Base-by-base conservation (phyloP, 805 yeast species). In the Ogataea corticis region DNA sequence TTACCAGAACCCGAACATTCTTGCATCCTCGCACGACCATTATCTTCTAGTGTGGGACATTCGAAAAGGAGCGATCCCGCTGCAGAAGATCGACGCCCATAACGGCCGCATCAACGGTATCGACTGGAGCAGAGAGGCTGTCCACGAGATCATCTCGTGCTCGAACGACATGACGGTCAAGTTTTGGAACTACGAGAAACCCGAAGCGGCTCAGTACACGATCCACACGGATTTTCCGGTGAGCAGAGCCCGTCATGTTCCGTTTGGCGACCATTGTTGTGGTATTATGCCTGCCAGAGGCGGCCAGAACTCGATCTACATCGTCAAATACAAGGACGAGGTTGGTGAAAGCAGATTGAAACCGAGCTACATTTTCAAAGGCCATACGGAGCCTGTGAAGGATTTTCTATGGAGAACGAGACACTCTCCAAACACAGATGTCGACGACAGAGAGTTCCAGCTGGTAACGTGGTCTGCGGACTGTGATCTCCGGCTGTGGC, bases 391-490 rank as follows among this genome's bases (percentile, higher is more conserved):
- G 39, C 85, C 94, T 1, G 84, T 94, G 14, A 84, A 83, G 32
- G 98, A 94, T 59, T 90, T 92, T 58, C 69, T 90, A 1, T 92
- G 97, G 96, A 72, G 98, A 52, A 70, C 80, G 7, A 72, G 89
- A 30, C 77, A 81, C 45, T 62, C 74, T 1, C 62, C 70, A 3
- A 48, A 62, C 29, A 61, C 71, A 1, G 63, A 58, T 0, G 56
- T 76, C 12, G 83, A 82, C 54, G 89, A 87, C 67, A 72, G 92
- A 44, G 96, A 91, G 48, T 94, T 80, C 59, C 98, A 94, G 63
- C 65, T 94, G 40, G 92, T 94, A 1, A 88, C 98, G 0, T 92
- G 98, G 97, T 84, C 96, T 1, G 82, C 87, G 41, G 98, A 94
- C 61, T 79, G 83, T 54, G 96, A 88, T 59, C 69, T 94, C 47